Percentiles rank a stretch among this genome's conserved stretches.
These are phyloP conservation scores for Hortaea werneckii DNA, from an alignment of 2,329 filamentous ascomycete species.

Conservation along the genomic window DNA sequence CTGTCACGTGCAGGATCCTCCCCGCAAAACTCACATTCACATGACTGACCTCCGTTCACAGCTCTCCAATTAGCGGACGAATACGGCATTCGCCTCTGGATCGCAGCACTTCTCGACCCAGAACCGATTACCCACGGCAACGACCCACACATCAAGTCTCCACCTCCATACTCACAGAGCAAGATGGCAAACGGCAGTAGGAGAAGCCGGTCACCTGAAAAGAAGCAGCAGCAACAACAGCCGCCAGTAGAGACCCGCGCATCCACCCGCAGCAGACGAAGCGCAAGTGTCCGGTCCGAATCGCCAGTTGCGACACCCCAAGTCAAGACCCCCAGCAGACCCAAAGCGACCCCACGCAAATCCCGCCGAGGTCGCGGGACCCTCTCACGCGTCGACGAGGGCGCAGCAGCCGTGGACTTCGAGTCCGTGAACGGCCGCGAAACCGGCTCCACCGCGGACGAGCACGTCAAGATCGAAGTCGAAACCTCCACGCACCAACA, in stretches of 20 bases:
- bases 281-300: constrained; percentile 49
- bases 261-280: constrained; percentile 35
- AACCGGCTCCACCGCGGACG: constrained; percentile 8
- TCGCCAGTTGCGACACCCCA: constrained; percentile 35
- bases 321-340: constrained; percentile 32
- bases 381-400: constrained; percentile 22
- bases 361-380: constrained; percentile 33
- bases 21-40: background rate
- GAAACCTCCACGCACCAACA: constrained; percentile 48
- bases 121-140: constrained; percentile 60
- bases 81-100: constrained; percentile 79
- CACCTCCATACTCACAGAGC: constrained; percentile 57
- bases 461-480: constrained; percentile 58
- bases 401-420: constrained; percentile 13
- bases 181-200: constrained; percentile 14
- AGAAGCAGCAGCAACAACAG: constrained; percentile 2
- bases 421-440: constrained; percentile 11
- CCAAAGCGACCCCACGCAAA: constrained; percentile 45
- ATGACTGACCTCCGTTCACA: constrained; percentile 27
- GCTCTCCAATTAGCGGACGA: constrained; percentile 77
- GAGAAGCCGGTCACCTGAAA: constrained; percentile 15
- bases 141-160: constrained; percentile 60
- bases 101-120: constrained; percentile 85
- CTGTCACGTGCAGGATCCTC: constrained; percentile 8
- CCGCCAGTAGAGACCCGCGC: constrained; percentile 7